Evolutionary conservation across 2,329 filamentous ascomycete species (phyloP), one percentile per base, ranked within the genome.

Genomic region (Scytalidium sp.): DNA sequence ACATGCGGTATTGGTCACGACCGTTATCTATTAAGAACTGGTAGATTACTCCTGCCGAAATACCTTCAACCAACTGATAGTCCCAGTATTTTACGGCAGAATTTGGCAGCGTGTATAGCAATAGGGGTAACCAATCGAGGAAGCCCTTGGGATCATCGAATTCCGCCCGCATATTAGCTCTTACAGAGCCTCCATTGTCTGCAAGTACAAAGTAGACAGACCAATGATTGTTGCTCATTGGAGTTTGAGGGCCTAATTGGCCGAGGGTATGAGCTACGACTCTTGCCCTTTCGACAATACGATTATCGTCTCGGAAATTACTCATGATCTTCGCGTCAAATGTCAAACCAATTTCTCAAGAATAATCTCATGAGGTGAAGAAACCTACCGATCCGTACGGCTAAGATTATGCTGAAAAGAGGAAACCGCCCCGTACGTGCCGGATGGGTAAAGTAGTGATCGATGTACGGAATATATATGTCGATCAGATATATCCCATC

Each of bases 201-300:
- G 23, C 19, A 17, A 51, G 41, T 23, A 51, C 29, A 22, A 51
- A 47, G 45, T 51, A 51, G 23, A 51, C 48, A 41, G 45, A 51
- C 45, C 41, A 51, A 25, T 51, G 41, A 41, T 51, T 51, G 41
- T 48, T 32, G 42, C 50, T 51, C 21, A 51, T 51, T 41, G 41
- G 45, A 20, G 50, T 45, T 29, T 45, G 43, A 32, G 45, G 45
- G 23, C 45, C 41, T 40, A 51, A 27, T 21, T 29, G 41, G 45
- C 45, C 50, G 44, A 32, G 27, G 45, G 45, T 51, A 39, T 51
- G 45, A 39, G 45, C 45, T 21, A 51, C 45, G 22, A 51, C 45
- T 51, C 45, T 44, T 45, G 46, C 50, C 1, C 41, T 19, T 27
- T n/a, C 45, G 19, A 48, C 41, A 48, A 48, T 49, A 40, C 45